phyloP scores from a whole-genome alignment of 78 protist genomes.

The Isochrysis galbana region DNA sequence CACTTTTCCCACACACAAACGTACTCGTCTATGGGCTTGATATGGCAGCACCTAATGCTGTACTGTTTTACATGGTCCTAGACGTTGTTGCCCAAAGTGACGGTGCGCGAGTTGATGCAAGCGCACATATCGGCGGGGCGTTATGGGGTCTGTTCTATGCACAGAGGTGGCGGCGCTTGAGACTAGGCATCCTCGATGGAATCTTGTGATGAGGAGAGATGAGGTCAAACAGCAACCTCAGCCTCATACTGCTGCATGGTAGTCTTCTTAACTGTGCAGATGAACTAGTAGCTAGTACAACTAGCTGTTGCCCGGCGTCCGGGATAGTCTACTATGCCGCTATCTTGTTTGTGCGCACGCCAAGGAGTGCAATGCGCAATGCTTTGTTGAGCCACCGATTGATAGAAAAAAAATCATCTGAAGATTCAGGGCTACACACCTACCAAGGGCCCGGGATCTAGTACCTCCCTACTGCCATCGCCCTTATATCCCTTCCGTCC shows the following conservation, averaged over 20 bases:
- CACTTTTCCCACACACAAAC: not conserved
- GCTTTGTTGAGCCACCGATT: too few relatives aligned
- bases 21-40: not conserved
- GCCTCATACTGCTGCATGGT: not conserved
- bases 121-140: slow-evolving; percentile 1
- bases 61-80: not conserved
- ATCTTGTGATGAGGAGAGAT: not conserved
- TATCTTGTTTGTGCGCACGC: too few relatives aligned
- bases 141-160: not conserved
- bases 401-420: too few relatives aligned
- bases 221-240: not conserved
- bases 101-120: not conserved
- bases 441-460: too few relatives aligned
- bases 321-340: too few relatives aligned
- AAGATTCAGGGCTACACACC: too few relatives aligned
- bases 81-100: not conserved
- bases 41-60: not conserved
- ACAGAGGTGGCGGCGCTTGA: not conserved
- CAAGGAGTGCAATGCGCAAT: too few relatives aligned
- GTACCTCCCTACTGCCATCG: too few relatives aligned
- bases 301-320: too few relatives aligned
- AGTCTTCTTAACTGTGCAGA: not conserved
- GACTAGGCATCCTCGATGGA: not conserved
- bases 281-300: not conserved
- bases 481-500: too few relatives aligned